Evolutionary conservation across 768 basidiomycete genomes (phyloP).

Genomic region (Leccinum longicurvipes): DNA sequence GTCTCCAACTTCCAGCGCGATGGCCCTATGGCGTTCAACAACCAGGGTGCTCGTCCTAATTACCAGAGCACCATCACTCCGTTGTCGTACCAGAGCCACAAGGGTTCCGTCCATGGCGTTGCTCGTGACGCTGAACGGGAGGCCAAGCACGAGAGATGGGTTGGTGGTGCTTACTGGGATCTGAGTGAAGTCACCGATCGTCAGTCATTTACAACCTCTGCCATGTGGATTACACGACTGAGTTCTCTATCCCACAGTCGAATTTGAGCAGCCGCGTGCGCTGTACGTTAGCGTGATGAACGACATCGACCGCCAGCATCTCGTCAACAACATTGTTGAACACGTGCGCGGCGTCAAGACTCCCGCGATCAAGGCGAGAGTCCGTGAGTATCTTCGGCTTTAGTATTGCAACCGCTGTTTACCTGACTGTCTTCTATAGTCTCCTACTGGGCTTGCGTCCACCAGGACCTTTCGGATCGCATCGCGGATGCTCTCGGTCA

Average conservation of each 20-base stretch:
- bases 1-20: slow-evolving; percentile 93
- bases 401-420: neutral
- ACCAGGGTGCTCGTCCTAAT: slow-evolving; percentile 83
- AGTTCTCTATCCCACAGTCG: slow-evolving; percentile 43
- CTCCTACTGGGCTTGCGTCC: slow-evolving; percentile 75
- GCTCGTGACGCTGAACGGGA: slow-evolving; percentile 38
- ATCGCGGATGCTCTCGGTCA: slow-evolving; percentile 74
- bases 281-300: slow-evolving; percentile 68
- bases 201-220: slow-evolving; percentile 37
- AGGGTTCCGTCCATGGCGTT: slow-evolving; percentile 42
- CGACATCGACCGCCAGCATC: slow-evolving; percentile 55
- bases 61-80: slow-evolving; percentile 79
- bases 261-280: slow-evolving; percentile 81
- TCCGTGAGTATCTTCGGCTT: slow-evolving; percentile 47
- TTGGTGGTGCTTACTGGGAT: slow-evolving; percentile 66
- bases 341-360: slow-evolving; percentile 64
- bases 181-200: slow-evolving; percentile 77
- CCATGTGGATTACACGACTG: neutral
- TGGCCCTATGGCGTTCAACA: slow-evolving; percentile 63
- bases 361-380: slow-evolving; percentile 53
- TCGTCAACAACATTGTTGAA: slow-evolving; percentile 63
- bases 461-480: slow-evolving; percentile 69
- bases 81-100: slow-evolving; percentile 55
- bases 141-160: slow-evolving; percentile 68
- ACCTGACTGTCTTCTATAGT: slow-evolving; percentile 39